Evolutionary conservation across 805 yeast genomes (phyloP).

Genomic region (Hanseniaspora guilliermondii): DNA sequence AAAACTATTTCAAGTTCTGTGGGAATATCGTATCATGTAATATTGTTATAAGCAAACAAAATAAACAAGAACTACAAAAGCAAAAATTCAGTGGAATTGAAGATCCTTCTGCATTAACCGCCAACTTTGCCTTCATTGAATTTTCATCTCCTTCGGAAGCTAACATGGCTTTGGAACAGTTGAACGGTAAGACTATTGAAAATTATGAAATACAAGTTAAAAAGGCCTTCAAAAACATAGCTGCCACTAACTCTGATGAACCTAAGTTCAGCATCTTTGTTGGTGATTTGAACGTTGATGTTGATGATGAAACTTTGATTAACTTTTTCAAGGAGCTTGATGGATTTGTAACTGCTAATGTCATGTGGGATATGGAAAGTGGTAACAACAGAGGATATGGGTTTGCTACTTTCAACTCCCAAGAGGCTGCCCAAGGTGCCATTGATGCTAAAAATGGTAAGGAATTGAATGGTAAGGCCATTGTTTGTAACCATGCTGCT

Average conservation of each 20-base stretch:
- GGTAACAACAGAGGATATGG: constrained; percentile 89
- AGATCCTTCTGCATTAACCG: not conserved
- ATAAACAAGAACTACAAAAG: constrained; percentile 37
- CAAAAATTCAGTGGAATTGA: constrained; percentile 9
- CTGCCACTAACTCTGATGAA: constrained; percentile 32
- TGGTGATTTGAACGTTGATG: constrained; percentile 74
- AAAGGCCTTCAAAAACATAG: constrained; percentile 76
- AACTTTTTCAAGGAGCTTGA: constrained; percentile 44
- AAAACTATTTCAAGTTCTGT: constrained; percentile 48
- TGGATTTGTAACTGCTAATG: constrained; percentile 69
- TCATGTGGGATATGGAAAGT: constrained; percentile 95
- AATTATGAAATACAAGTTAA: constrained; percentile 50
- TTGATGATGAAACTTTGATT: constrained; percentile 61
- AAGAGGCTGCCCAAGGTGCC: constrained; percentile 62
- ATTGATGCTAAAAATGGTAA: constrained; percentile 63
- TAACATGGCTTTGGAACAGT: constrained; percentile 43
- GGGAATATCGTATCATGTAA: constrained; percentile 56
- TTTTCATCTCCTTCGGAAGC: constrained; percentile 49
- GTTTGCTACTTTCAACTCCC: constrained; percentile 61
- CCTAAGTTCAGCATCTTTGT: constrained; percentile 66
- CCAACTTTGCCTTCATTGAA: constrained; percentile 73
- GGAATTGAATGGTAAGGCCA: constrained; percentile 57
- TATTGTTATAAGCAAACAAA: constrained; percentile 63
- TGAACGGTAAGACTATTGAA: constrained; percentile 48
- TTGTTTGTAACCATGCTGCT: constrained; percentile 82